Evolutionary conservation across 2,329 filamentous ascomycete genomes (phyloP).

Genomic region (Arachnomyces sp.): DNA sequence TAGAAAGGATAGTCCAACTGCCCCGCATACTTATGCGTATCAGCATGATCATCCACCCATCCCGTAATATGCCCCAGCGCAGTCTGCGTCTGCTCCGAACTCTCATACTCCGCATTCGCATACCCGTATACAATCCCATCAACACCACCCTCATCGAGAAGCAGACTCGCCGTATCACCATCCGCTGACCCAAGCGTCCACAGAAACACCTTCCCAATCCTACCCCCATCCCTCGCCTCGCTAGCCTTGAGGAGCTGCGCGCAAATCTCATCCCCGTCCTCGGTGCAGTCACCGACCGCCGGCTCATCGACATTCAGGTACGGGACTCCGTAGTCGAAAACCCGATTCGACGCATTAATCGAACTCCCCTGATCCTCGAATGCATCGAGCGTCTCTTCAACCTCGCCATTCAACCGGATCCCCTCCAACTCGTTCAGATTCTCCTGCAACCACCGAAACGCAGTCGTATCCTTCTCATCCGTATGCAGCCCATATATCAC

Average conservation of each 20-base stretch:
- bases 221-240: constrained; percentile 3
- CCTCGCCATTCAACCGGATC: constrained; percentile 7
- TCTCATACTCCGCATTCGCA: constrained; percentile 3
- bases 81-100: constrained; percentile 1
- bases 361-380: neutral
- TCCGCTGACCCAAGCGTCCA: constrained; percentile 8
- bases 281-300: constrained; percentile 11
- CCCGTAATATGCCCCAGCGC: constrained; percentile 8
- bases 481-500: constrained; percentile 13
- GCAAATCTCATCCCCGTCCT: constrained; percentile 9
- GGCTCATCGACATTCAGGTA: neutral
- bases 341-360: neutral
- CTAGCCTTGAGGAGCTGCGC: constrained; percentile 9
- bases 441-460: constrained; percentile 7
- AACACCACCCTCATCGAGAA: constrained; percentile 8
- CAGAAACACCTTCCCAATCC: constrained; percentile 5
- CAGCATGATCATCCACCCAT: constrained; percentile 5
- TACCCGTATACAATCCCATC: constrained; percentile 15
- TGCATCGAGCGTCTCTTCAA: neutral
- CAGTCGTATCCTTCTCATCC: constrained; percentile 3
- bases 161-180: constrained; percentile 3
- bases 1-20: no score
- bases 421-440: constrained; percentile 7
- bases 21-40: no score
- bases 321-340: constrained; percentile 10